Evolutionary conservation across 805 yeast species (phyloP).

Genomic region (Zygoascus bituminiphila): DNA sequence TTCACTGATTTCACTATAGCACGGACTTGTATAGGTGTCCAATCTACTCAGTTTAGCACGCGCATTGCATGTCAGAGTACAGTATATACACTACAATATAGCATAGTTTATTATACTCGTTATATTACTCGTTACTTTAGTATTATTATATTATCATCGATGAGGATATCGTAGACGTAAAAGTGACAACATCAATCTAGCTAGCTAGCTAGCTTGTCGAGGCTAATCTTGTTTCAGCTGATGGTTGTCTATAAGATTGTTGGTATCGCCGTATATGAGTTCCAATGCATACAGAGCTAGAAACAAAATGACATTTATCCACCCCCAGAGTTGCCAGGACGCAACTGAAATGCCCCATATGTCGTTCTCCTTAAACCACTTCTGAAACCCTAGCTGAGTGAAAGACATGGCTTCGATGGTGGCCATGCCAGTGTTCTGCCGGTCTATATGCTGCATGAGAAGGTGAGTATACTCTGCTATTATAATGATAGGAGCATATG

Average conservation of each 20-base stretch:
- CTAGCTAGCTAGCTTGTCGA: background rate
- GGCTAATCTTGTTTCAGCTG: conserved; percentile 15
- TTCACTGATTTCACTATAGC: too few relatives aligned
- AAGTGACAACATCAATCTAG: background rate
- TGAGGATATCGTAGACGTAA: background rate
- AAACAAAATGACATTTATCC: conserved; percentile 84
- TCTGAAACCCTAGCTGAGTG: conserved; percentile 4
- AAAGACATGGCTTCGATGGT: background rate
- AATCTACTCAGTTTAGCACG: too few relatives aligned
- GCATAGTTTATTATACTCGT: too few relatives aligned
- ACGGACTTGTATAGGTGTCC: too few relatives aligned
- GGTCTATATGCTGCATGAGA: conserved; percentile 80
- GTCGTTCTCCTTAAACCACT: conserved; percentile 9
- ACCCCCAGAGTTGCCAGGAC: conserved; percentile 96
- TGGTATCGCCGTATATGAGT: conserved; percentile 34
- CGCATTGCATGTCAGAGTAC: too few relatives aligned
- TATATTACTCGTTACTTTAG: background rate
- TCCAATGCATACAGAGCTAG: conserved; percentile 75
- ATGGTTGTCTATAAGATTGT: conserved; percentile 13
- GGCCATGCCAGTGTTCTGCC: background rate
- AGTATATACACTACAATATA: too few relatives aligned
- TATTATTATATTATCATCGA: background rate
- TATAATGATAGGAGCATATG: conserved; percentile 88
- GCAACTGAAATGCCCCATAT: conserved; percentile 33
- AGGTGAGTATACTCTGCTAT: conserved; percentile 93